Base-by-base conservation (phyloP, 2,329 filamentous ascomycete species). In the Neoascochyta sp. region DNA sequence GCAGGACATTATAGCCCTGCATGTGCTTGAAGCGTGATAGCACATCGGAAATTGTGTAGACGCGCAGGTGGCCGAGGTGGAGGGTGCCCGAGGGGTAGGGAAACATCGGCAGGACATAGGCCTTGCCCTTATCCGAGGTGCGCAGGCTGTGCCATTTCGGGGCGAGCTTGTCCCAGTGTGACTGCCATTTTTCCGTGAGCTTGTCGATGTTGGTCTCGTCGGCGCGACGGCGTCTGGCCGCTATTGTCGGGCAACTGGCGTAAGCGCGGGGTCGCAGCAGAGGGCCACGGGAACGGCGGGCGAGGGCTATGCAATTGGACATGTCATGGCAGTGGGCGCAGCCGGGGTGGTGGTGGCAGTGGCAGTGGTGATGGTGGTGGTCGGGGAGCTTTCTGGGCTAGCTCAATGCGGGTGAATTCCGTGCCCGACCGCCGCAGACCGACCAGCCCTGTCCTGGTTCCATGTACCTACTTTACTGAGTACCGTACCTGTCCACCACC, bases 11-110 rank as follows among this genome's bases (percentile, higher is more conserved):
- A 45, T 79, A 72, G 10, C 87, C 87, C 46, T 81, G 78, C 66
- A 94, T 79, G 15, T 74, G 75, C 50, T 81, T 78, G 55, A 81
- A 93, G 31, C 88, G 76, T 9, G 86, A 80, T 29, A 94, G 67
- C 7, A 89, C 83, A 66, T 95, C 88, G 39, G 87, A 86, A 43
- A 95, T 92, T 20, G 87, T 86, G 67, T 94, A 95, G 27, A 93
- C 86, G 25, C 88, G 80, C 21, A 94, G 69, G 60, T 95, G 88
- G 9, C 88, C 88, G 39, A 94, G 78, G 60, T 95, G 88, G 16
- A 95, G 73, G 16, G 80, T 81, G 16, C 88, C 88, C 0, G 88
- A 94, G 1, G 88, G 88, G 59, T 95, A 95, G 0, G 88, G 88
- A 56, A 94, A 94, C 88, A 95, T 95, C 44, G 88, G 82, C 31